Evolutionary conservation across 495 filamentous ascomycete genomes (phyloP), one percentile per base, ranked within the genome.

Genomic region (Immersiella caudata): DNA sequence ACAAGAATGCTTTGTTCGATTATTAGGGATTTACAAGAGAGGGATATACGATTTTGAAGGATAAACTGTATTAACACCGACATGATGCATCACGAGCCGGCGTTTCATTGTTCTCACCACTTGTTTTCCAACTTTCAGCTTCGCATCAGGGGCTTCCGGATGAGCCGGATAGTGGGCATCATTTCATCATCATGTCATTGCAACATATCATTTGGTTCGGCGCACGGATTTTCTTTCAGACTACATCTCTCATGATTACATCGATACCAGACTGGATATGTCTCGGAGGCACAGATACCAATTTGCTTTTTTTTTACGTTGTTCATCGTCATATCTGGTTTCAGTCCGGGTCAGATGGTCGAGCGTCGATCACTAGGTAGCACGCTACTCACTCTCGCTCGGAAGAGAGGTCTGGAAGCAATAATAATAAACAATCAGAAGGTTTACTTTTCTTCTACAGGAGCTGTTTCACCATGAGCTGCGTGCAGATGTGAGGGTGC

Each of bases 251-350:
- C 40, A 46, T 46, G 40, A 46, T 46, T 46, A 46, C 40, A 46
- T 46, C 40, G 40, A 46, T 46, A 46, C 40, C 40, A 59, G 56
- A 59, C 27, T 59, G 56, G 56, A 33, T 29, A 33, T 33, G 22
- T 59, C 27, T 59, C 52, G 24, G 52, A 26, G 22, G 56, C 56
- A 59, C 56, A 29, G 56, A 59, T 59, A 59, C 56, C 56, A 59
- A n/a, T 59, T 59, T 59, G 56, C 27, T 59, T 59, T 59, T 58
- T 58, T 25, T 59, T 35, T 22, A 14, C 2, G 9, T 46, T 46
- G 40, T 46, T 46, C 9, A 14, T 46, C 40, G 40, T 46, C 40
- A 46, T 33, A 33, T 46, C 14, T 46, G 14, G 40, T 46, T 46
- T 46, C 40, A 46, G 40, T 2, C 14, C 5, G 11, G 40, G 40